Percentiles rank a stretch among this genome's conserved stretches.
These are phyloP conservation scores for Amanita molliuscula DNA, from an alignment of 768 basidiomycete genomes.

Conservation along the genomic window DNA sequence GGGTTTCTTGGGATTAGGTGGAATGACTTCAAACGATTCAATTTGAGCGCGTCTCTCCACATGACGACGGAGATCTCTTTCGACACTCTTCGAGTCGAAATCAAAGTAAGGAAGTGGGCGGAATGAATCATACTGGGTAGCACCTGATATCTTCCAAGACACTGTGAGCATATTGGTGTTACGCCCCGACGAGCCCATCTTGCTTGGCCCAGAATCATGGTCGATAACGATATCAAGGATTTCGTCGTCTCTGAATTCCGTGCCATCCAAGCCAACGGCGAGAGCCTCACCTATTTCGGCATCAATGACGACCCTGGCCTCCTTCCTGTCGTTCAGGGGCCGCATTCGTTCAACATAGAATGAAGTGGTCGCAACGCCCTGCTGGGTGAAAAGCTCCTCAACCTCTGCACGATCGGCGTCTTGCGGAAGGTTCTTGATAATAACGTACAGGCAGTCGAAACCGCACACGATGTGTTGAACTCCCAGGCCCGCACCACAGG, in stretches of 20 bases:
- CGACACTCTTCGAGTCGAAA: background rate
- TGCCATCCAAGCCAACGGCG: slow-evolving; percentile 34
- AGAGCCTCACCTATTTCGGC: slow-evolving; percentile 30
- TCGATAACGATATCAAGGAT: slow-evolving; percentile 30
- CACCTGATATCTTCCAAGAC: slow-evolving; percentile 40
- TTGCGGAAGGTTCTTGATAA: slow-evolving; percentile 34
- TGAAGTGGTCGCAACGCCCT: slow-evolving; percentile 25
- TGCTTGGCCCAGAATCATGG: slow-evolving; percentile 25
- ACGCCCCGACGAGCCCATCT: slow-evolving; percentile 28
- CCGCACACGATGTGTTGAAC: slow-evolving; percentile 34
- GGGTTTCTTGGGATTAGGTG: background rate
- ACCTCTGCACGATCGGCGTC: slow-evolving; percentile 30
- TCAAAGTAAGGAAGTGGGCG: too few relatives aligned
- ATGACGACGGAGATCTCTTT: background rate
- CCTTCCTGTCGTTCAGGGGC: slow-evolving; percentile 16
- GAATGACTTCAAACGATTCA: slow-evolving; percentile 4
- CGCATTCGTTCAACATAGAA: slow-evolving; percentile 25
- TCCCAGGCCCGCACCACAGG: slow-evolving; percentile 39
- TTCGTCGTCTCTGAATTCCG: slow-evolving; percentile 30
- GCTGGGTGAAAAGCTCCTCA: slow-evolving; percentile 29
- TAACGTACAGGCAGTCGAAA: slow-evolving; percentile 42
- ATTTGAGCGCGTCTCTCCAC: background rate
- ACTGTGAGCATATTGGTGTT: slow-evolving; percentile 33
- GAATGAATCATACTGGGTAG: too few relatives aligned
- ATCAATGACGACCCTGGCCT: slow-evolving; percentile 33